These are phyloP conservation scores for Cordyceps cicadae DNA, from an alignment of 2,329 filamentous ascomycete species.

Conservation along the genomic window DNA sequence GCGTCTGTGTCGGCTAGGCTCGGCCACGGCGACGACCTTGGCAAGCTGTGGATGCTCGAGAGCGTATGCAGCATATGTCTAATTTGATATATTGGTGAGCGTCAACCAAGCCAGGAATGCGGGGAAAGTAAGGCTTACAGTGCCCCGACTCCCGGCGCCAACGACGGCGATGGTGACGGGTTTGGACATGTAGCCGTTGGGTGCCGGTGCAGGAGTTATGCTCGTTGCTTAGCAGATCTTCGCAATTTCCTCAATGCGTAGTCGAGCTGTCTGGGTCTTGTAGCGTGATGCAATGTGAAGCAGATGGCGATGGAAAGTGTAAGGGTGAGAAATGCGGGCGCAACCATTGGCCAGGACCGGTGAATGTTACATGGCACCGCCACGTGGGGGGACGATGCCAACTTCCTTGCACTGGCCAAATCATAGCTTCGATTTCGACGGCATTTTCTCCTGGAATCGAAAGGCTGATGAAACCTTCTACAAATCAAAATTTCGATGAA, in stretches of 20 bases:
- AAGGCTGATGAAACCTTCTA: no score
- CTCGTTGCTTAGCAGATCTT: not conserved
- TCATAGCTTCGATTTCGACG: no score
- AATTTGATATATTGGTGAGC: not conserved
- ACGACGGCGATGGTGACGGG: slow-evolving; percentile 14
- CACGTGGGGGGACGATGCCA: no score
- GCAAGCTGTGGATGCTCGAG: slow-evolving; percentile 12
- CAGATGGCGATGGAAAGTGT: not conserved
- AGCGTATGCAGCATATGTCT: slow-evolving; percentile 15
- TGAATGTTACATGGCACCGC: not conserved
- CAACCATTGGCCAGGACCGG: not conserved
- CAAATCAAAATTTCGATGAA: no score
- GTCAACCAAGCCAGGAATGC: not conserved
- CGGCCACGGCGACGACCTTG: slow-evolving; percentile 13
- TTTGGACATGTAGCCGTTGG: not conserved
- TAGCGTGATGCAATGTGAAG: not conserved
- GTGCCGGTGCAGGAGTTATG: not conserved
- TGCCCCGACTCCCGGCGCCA: slow-evolving; percentile 13
- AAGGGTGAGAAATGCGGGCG: slow-evolving; percentile 3
- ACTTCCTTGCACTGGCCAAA: no score
- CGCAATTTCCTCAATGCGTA: no score
- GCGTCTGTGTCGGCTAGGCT: slow-evolving; percentile 11
- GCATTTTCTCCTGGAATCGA: no score
- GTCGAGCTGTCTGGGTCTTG: no score
- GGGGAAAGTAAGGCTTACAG: not conserved